These are phyloP conservation scores for Linderniella brevidens DNA, from an alignment of 257 asterid genomes.

Conservation along the genomic window DNA sequence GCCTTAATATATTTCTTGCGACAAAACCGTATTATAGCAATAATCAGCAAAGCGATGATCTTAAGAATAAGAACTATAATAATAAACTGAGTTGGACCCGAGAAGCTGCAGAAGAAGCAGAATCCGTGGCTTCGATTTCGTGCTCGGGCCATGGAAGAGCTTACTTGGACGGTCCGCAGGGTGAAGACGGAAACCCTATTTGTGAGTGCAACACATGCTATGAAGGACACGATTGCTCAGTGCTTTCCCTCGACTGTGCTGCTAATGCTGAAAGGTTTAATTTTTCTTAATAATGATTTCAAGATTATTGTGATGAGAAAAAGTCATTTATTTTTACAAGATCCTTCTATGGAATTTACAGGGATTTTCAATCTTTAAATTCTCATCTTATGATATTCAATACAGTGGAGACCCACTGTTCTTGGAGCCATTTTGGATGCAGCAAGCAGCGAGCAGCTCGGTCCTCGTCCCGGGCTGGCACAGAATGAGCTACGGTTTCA, in stretches of 20 bases:
- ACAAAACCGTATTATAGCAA: not conserved
- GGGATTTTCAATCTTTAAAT: no score
- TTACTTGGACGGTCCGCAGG: conserved; percentile 21
- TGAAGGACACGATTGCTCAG: not conserved
- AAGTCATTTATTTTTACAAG: no score
- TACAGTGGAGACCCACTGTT: conserved; percentile 42
- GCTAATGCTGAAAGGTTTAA: conserved; percentile 42
- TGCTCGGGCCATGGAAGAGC: conserved; percentile 48
- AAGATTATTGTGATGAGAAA: no score
- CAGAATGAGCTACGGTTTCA: conserved; percentile 45
- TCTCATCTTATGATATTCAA: no score
- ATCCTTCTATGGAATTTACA: no score
- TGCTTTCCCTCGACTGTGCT: conserved; percentile 15
- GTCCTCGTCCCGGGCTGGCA: conserved; percentile 61
- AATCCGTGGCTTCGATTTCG: conserved; percentile 17
- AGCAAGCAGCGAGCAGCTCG: conserved; percentile 39
- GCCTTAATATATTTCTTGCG: conserved; percentile 18
- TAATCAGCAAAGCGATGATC: not conserved
- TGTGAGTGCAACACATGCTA: conserved; percentile 16
- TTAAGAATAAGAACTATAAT: conserved; percentile 5
- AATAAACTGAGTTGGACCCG: conserved; percentile 22
- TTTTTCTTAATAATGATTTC: no score
- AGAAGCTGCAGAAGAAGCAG: conserved; percentile 40
- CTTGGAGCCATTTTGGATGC: conserved; percentile 39
- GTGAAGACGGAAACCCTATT: conserved; percentile 18